Conservation (phyloP, 2,329 filamentous ascomycete genomes). For the Sclerotinia sclerotiorum region DNA sequence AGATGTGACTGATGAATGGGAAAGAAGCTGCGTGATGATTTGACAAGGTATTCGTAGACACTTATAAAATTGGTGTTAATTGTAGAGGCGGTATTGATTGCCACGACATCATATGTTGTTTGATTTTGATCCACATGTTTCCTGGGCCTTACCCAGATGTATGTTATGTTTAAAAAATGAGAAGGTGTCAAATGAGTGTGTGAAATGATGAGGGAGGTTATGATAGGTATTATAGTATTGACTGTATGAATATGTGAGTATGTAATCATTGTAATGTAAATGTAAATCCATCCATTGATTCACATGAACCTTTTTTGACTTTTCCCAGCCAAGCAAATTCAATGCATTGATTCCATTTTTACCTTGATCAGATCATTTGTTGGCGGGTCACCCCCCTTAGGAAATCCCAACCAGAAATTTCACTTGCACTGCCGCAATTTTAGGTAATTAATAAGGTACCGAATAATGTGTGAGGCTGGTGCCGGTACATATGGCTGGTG, state of each 20-base stretch:
- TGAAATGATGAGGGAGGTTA: too few species aligned
- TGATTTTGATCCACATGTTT: conserved; percentile 16
- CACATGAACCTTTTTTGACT: not conserved
- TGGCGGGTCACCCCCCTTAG: not conserved
- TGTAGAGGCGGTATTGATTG: conserved; percentile 13
- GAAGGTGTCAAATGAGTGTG: not conserved
- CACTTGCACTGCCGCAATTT: not conserved
- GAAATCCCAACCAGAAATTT: not conserved
- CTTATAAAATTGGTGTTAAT: not conserved
- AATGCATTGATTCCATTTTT: not conserved
- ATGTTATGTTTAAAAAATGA: not conserved
- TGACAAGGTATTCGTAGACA: not conserved
- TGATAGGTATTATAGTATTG: too few species aligned
- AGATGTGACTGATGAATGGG: not conserved
- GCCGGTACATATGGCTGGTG: too few species aligned
- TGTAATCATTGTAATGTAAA: too few species aligned
- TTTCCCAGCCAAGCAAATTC: not conserved
- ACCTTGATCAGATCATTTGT: conserved; percentile 3
- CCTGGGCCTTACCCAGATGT: not conserved
- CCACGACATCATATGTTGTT: conserved; percentile 17
- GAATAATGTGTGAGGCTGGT: too few species aligned
- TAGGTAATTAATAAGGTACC: too few species aligned
- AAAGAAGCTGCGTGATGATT: not conserved
- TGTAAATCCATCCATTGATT: not conserved
- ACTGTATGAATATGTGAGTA: too few species aligned